A percentile compares a stretch with the other conserved stretches of the same genome.
Evolutionary conservation across 2,329 filamentous ascomycete species (phyloP).

Genomic region (Tolypocladium inflatum): DNA sequence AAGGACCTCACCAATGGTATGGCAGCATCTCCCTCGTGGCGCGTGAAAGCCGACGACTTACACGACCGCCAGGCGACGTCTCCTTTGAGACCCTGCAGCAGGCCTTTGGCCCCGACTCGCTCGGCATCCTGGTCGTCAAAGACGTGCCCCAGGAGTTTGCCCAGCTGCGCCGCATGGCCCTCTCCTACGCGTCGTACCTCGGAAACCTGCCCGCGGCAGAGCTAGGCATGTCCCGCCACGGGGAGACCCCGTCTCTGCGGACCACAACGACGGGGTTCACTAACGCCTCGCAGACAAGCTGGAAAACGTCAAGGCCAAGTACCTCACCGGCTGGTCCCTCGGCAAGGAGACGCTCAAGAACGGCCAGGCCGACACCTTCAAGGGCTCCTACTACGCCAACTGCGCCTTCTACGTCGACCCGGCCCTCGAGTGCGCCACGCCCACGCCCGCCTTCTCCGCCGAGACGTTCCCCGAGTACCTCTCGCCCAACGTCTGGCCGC

Average conservation of each 20-base stretch:
- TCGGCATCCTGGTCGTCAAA: conserved; percentile 90
- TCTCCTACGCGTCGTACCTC: conserved; percentile 84
- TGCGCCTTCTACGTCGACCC: conserved; percentile 67
- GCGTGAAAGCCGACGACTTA: not conserved
- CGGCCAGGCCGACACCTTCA: conserved; percentile 68
- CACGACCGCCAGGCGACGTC: conserved; percentile 43
- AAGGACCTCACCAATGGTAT: conserved; percentile 49
- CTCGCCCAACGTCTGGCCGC: conserved; percentile 82
- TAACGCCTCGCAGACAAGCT: conserved; percentile 35
- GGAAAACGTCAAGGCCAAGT: conserved; percentile 51
- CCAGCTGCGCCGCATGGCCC: conserved; percentile 59
- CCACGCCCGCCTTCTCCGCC: conserved; percentile 46
- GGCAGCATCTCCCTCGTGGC: conserved; percentile 3
- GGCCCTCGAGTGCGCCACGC: conserved; percentile 49
- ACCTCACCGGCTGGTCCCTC: conserved; percentile 66
- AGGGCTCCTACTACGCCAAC: conserved; percentile 79
- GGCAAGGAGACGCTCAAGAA: conserved; percentile 75
- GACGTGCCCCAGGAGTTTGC: conserved; percentile 67
- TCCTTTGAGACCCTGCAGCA: conserved; percentile 59
- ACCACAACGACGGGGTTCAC: not conserved
- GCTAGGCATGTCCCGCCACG: conserved; percentile 47
- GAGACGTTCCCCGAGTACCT: conserved; percentile 79
- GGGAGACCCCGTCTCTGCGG: not conserved
- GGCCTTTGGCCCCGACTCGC: conserved; percentile 82
- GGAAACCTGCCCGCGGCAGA: conserved; percentile 66